Conservation (phyloP, 148 eudicot genomes). For the Linanthus parryae region DNA sequence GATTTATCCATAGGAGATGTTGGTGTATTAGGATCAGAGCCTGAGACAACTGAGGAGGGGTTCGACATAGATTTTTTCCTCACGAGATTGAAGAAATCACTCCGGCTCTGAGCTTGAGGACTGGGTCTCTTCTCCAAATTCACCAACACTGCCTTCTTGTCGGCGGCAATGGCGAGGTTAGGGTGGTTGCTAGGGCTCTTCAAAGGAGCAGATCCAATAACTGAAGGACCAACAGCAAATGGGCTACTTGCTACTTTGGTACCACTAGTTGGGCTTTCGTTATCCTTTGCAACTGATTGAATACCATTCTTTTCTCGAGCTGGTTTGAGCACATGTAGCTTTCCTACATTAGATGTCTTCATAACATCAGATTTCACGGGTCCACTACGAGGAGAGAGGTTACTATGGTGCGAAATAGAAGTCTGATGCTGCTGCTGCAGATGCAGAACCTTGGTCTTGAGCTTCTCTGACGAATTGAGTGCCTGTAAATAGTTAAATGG, state of each 20-base stretch:
- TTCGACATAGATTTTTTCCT: slow-evolving; percentile 36
- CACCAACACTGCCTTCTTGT: too few relatives aligned
- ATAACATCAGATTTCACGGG: slow-evolving; percentile 27
- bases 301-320: slow-evolving; percentile 29
- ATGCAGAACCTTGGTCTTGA: slow-evolving; percentile 24
- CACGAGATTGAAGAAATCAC: slow-evolving; percentile 16
- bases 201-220: slow-evolving; percentile 17
- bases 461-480: slow-evolving; percentile 31
- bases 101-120: slow-evolving; percentile 15
- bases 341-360: slow-evolving; percentile 29
- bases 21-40: too few relatives aligned
- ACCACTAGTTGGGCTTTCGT: slow-evolving; percentile 22
- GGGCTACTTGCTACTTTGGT: slow-evolving; percentile 15
- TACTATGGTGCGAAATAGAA: slow-evolving; percentile 16
- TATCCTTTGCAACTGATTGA: slow-evolving; percentile 25
- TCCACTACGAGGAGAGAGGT: slow-evolving; percentile 22
- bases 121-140: slow-evolving; percentile 14
- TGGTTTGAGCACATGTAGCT: slow-evolving; percentile 42
- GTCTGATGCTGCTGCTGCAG: slow-evolving; percentile 23
- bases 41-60: slow-evolving; percentile 19
- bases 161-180: neutral
- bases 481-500: slow-evolving; percentile 16
- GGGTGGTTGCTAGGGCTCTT: slow-evolving; percentile 13
- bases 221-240: slow-evolving; percentile 17
- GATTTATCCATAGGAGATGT: slow-evolving; percentile 14